A percentile compares a stretch with the other conserved stretches of the same genome.
Conservation (phyloP, 202 grass and related monocot genomes). For the Brachypodium distachyon region DNA sequence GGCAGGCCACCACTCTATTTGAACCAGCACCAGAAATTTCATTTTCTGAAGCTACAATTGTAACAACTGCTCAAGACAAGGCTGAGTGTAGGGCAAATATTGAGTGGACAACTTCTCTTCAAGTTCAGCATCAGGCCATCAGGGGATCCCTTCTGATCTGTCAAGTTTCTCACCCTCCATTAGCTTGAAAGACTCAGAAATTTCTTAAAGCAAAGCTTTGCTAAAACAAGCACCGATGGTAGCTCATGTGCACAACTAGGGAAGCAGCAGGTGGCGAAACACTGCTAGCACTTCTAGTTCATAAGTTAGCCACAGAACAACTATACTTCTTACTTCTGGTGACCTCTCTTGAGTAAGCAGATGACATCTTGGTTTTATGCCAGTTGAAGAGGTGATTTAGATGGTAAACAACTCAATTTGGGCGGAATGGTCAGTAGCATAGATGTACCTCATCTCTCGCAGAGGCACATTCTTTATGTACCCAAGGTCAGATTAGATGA, state of each 20-base stretch:
- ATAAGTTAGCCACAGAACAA: constrained; percentile 32
- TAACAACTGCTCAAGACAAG: constrained; percentile 53
- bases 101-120: constrained; percentile 10
- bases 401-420: constrained; percentile 43
- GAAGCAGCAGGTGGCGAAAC: constrained; percentile 15
- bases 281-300: constrained; percentile 18
- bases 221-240: constrained; percentile 24
- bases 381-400: constrained; percentile 47
- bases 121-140: too few species aligned
- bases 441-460: constrained; percentile 65
- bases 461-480: constrained; percentile 60
- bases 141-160: too few species aligned
- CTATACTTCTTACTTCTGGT: constrained; percentile 66
- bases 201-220: background rate
- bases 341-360: constrained; percentile 85
- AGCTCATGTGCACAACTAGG: constrained; percentile 17
- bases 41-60: constrained; percentile 36
- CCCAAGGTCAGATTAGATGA: constrained; percentile 83
- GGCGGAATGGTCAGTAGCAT: constrained; percentile 65
- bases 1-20: constrained; percentile 18
- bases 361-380: constrained; percentile 74
- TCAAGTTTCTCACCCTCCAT: too few species aligned
- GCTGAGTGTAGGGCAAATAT: constrained; percentile 28
- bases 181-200: constrained; percentile 16
- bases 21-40: constrained; percentile 33